These are phyloP conservation scores for Gossypium davidsonii DNA, from an alignment of 441 rosid species.

Conservation along the genomic window DNA sequence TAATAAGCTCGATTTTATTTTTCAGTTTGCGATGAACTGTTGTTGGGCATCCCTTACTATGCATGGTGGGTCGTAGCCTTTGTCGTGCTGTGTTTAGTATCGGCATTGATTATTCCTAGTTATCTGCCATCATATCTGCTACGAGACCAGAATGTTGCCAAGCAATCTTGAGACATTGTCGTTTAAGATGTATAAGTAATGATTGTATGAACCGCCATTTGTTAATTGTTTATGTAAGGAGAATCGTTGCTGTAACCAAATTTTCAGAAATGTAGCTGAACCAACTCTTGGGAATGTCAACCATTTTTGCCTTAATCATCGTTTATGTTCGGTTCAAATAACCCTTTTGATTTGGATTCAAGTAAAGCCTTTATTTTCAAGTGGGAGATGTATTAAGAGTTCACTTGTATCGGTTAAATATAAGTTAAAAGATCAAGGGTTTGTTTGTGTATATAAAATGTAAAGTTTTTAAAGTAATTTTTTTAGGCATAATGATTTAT, in stretches of 20 bases:
- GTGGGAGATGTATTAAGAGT: too few relatives aligned
- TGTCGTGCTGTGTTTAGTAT: slow-evolving; percentile 54
- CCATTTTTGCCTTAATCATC: not conserved
- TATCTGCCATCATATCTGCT: slow-evolving; percentile 55
- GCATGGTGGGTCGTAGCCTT: slow-evolving; percentile 71
- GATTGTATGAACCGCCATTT: not conserved
- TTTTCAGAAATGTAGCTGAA: not conserved
- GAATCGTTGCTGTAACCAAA: not conserved
- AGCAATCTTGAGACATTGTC: slow-evolving; percentile 28
- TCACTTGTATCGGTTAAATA: too few relatives aligned
- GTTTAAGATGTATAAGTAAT: not conserved
- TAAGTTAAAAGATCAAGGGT: too few relatives aligned
- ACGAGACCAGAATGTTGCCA: slow-evolving; percentile 21
- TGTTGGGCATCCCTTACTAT: slow-evolving; percentile 19
- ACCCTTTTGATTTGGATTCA: too few relatives aligned
- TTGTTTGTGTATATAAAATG: too few relatives aligned
- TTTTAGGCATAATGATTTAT: too few relatives aligned
- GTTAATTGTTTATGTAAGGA: not conserved
- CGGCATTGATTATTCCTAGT: slow-evolving; percentile 46
- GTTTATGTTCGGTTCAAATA: not conserved
- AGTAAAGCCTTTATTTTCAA: too few relatives aligned
- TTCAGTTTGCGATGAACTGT: slow-evolving; percentile 76
- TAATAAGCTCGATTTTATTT: not conserved
- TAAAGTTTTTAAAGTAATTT: too few relatives aligned
- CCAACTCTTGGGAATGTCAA: not conserved